A percentile compares a stretch with the other conserved stretches of the same genome.
phyloP scores from a whole-genome alignment of 2,329 filamentous ascomycete genomes.

The Eutypa lata region DNA sequence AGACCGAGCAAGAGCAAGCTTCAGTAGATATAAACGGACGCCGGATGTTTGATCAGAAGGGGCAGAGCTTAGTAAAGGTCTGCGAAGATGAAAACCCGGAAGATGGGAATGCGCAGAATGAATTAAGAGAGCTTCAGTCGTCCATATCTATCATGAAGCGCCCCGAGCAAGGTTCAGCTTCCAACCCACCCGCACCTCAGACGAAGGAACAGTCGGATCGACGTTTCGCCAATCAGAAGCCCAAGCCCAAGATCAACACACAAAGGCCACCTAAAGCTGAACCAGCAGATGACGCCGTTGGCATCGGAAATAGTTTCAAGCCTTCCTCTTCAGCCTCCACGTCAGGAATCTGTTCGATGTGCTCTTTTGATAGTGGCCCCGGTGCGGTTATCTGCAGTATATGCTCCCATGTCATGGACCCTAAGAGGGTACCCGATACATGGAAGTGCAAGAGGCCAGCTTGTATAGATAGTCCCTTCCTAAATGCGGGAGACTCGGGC shows the following conservation, averaged over 20 bases:
- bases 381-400: constrained; percentile 58
- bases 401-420: constrained; percentile 68
- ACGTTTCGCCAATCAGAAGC: background rate
- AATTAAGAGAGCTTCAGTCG: constrained; percentile 61
- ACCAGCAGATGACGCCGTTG: constrained; percentile 5
- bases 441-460: constrained; percentile 60
- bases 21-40: constrained; percentile 64
- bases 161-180: constrained; percentile 11
- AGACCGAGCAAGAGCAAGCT: constrained; percentile 37
- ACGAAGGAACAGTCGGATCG: constrained; percentile 10
- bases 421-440: constrained; percentile 46
- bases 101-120: constrained; percentile 55
- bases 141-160: constrained; percentile 24
- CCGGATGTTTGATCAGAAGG: constrained; percentile 62
- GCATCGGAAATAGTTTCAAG: constrained; percentile 2
- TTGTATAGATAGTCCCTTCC: constrained; percentile 57
- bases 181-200: constrained; percentile 5
- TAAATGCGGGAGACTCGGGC: constrained; percentile 68
- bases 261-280: constrained; percentile 2
- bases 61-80: constrained; percentile 66
- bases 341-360: constrained; percentile 52
- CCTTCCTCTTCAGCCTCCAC: background rate
- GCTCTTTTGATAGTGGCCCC: constrained; percentile 62
- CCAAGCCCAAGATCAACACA: constrained; percentile 1
- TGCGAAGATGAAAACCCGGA: constrained; percentile 66